Conservation (phyloP, 768 basidiomycete genomes). For the Mycena polygramma region DNA sequence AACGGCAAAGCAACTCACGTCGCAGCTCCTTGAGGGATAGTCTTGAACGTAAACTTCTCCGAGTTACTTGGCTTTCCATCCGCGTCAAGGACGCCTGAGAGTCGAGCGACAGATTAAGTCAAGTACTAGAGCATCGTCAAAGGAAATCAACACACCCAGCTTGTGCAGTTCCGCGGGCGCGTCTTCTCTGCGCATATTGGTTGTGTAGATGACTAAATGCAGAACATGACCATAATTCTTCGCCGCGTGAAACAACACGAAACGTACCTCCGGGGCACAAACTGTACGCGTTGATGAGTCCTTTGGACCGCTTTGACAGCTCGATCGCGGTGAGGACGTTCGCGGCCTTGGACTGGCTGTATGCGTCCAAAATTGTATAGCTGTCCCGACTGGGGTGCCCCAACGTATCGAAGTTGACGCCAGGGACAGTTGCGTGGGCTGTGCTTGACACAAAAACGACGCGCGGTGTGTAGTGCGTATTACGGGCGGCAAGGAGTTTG, state of each 20-base stretch:
- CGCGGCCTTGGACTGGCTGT: background rate
- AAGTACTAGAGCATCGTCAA: too few species aligned
- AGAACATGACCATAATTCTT: too few species aligned
- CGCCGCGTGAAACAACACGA: too few species aligned
- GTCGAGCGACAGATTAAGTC: too few species aligned
- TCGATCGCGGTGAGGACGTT: background rate
- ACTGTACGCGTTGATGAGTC: background rate
- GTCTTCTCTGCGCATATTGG: too few species aligned
- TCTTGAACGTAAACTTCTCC: background rate
- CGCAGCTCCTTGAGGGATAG: constrained; percentile 23
- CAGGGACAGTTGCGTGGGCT: background rate
- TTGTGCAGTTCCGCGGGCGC: too few species aligned
- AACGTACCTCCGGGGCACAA: background rate
- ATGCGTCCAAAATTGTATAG: background rate
- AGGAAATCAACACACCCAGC: too few species aligned
- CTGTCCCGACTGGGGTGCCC: background rate
- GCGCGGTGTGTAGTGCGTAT: background rate
- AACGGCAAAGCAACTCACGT: constrained; percentile 13
- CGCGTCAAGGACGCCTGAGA: too few species aligned
- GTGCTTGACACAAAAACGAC: background rate
- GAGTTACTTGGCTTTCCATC: too few species aligned
- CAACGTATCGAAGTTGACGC: background rate
- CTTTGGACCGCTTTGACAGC: background rate
- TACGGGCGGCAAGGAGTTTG: background rate
- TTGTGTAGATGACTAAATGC: too few species aligned